Base-by-base conservation (phyloP, 2,329 filamentous ascomycete species). In the Monosporascus sp. region DNA sequence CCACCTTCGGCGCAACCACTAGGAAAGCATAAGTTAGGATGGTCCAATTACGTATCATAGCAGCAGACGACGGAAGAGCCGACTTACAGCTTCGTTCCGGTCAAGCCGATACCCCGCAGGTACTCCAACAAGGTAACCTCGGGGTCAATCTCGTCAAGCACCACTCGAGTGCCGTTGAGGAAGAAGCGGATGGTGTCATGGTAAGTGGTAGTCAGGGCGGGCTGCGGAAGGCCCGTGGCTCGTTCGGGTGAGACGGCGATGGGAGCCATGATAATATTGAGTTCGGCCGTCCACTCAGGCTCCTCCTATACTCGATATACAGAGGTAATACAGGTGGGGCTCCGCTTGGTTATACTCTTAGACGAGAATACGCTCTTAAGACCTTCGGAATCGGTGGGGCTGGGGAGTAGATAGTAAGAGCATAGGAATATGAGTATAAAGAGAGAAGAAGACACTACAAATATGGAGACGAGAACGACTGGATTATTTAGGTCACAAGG, bases 71-170 rank as follows among this genome's bases (percentile, higher is more conserved):
- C 7, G 7, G 7, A 18, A 11, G 28, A 14, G 24, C 40, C 31
- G 35, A 65, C 77, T 55, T 74, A 84, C 72, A 97, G 80, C 72
- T 99, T 99, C 14, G 94, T 97, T 15, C 94, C 94, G 5, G 93
- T 97, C 62, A 97, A 76, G 0, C 94, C 94, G 67, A 97, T 89
- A 20, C 92, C 93, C 58, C 94, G 82, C 40, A 99, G 79, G 64
- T 97, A 99, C 70, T 97, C 93, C 7, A 99, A 77, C 35, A 99
- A 78, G 0, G 94, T 99, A 48, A 92, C 79, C 68, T 97, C 93
- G 0, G 94, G 94, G 65, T 97, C 92, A 50, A 94, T 84, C 14
- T 89, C 82, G 61, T 97, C 92, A 17, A 99, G 76, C 1, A 87
- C 82, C 17, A 97, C 88, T 60, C 86, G 89, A 2, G 93, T 96